Evolutionary conservation across 768 basidiomycete genomes (phyloP).

Genomic region (Cyathus striatus): DNA sequence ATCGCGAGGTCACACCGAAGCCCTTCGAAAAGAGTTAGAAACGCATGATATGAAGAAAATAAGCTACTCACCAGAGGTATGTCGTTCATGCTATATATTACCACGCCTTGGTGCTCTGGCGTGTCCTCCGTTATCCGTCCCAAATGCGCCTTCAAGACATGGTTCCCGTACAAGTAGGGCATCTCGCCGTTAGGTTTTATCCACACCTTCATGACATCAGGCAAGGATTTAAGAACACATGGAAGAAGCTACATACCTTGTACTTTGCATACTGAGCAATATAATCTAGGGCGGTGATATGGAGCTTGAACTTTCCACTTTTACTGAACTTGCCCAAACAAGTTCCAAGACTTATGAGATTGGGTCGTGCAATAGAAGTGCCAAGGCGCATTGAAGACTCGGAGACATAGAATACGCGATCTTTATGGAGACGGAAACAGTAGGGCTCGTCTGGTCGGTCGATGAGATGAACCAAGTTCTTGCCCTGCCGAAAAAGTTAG

Average conservation of each 20-base stretch:
- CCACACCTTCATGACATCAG: conserved; percentile 76
- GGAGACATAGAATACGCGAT: conserved; percentile 95
- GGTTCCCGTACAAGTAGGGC: conserved; percentile 98
- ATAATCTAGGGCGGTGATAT: conserved; percentile 90
- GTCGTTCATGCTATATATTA: conserved; percentile 95
- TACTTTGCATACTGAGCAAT: conserved; percentile 96
- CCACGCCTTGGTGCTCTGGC: conserved; percentile 97
- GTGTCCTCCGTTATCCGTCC: conserved; percentile 98
- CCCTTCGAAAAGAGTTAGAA: conserved; percentile 48
- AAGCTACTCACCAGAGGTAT: conserved; percentile 69
- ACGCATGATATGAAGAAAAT: neutral
- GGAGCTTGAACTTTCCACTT: conserved; percentile 95
- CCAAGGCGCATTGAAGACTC: conserved; percentile 90
- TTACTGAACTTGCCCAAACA: conserved; percentile 98
- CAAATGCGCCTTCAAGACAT: conserved; percentile 97
- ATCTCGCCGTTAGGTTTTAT: conserved; percentile 99
- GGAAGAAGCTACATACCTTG: conserved; percentile 57
- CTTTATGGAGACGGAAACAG: conserved; percentile 93
- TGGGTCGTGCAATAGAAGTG: conserved; percentile 88
- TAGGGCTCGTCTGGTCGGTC: conserved; percentile 93
- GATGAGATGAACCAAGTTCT: conserved; percentile 92
- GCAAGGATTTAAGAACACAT: neutral
- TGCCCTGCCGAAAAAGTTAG: conserved; percentile 57
- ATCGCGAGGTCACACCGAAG: conserved; percentile 95
- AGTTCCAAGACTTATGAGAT: conserved; percentile 89